Conservation (phyloP, 352 stramenopile species). For the Phytopythium helicoides region DNA sequence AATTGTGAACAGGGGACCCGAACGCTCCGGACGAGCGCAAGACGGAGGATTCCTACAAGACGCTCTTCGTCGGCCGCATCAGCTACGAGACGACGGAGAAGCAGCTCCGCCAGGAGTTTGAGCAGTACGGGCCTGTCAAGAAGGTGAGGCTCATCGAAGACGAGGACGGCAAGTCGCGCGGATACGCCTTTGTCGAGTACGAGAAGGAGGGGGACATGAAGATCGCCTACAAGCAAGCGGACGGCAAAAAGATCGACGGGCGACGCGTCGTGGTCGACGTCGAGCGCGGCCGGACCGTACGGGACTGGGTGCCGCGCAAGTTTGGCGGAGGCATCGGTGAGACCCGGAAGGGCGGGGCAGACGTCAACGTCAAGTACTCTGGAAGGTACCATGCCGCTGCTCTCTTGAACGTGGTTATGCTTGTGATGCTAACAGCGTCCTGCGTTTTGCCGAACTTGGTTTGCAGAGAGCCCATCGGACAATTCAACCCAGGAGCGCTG, state of each 20-base stretch:
- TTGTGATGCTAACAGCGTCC: neutral
- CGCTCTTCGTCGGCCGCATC: slow-evolving; percentile 96
- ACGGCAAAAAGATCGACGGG: slow-evolving; percentile 97
- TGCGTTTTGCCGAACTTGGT: too few relatives aligned
- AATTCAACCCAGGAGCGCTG: slow-evolving; percentile 10
- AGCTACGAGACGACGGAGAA: slow-evolving; percentile 98
- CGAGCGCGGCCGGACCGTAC: slow-evolving; percentile 96
- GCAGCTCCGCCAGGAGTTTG: slow-evolving; percentile 96
- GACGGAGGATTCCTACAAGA: slow-evolving; percentile 95
- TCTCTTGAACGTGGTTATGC: neutral
- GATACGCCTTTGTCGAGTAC: slow-evolving; percentile 99
- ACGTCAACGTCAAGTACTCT: slow-evolving; percentile 88
- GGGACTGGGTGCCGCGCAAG: slow-evolving; percentile 94
- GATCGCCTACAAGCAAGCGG: slow-evolving; percentile 91
- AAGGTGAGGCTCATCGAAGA: slow-evolving; percentile 89
- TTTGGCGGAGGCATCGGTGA: slow-evolving; percentile 94
- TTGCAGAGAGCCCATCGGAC: slow-evolving; percentile 17
- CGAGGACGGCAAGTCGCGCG: slow-evolving; percentile 88
- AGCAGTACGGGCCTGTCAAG: slow-evolving; percentile 92
- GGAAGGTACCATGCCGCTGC: neutral
- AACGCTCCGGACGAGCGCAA: slow-evolving; percentile 59
- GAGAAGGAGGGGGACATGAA: slow-evolving; percentile 97
- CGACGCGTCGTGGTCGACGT: slow-evolving; percentile 97
- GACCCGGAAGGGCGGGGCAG: slow-evolving; percentile 68
- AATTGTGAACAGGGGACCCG: slow-evolving; percentile 46